Evolutionary conservation across 805 yeast species (phyloP).

Genomic region (Peterozyma toletana): DNA sequence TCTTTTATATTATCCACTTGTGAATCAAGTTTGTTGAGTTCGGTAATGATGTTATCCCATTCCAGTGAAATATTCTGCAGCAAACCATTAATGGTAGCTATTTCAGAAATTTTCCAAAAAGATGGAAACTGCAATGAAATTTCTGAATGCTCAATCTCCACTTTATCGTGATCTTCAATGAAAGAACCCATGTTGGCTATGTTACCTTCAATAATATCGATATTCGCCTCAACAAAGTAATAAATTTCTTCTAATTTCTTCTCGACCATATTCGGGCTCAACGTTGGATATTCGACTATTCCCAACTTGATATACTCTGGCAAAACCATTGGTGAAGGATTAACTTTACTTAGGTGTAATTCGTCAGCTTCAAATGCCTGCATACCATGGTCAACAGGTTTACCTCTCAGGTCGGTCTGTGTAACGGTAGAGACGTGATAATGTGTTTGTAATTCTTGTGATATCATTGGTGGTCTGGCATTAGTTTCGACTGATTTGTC

Average conservation of each 20-base stretch:
- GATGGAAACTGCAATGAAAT: conserved; percentile 15
- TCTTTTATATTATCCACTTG: background rate
- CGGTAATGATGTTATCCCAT: no score
- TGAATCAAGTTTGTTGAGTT: background rate
- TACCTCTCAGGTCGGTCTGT: background rate
- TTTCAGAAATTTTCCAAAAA: conserved; percentile 24
- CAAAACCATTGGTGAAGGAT: conserved; percentile 13
- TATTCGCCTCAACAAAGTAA: conserved; percentile 22
- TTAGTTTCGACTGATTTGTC: background rate
- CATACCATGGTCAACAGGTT: conserved; percentile 1
- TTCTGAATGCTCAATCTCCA: conserved; percentile 14
- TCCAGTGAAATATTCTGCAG: no score
- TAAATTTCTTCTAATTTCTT: conserved; percentile 19
- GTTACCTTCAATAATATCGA: conserved; percentile 17
- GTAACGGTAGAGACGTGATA: background rate
- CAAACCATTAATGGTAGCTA: conserved; percentile 10
- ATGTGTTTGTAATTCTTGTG: background rate
- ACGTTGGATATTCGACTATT: conserved; percentile 4
- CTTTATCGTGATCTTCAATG: conserved; percentile 15
- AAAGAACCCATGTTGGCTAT: conserved; percentile 13
- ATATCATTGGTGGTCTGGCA: background rate
- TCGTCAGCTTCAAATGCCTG: conserved; percentile 19
- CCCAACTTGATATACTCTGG: conserved; percentile 16
- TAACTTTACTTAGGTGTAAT: conserved; percentile 14
- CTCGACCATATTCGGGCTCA: conserved; percentile 10